Percentiles rank a stretch among this genome's conserved stretches.
Conservation (phyloP, 805 yeast genomes). For the Saturnispora halmiae region DNA sequence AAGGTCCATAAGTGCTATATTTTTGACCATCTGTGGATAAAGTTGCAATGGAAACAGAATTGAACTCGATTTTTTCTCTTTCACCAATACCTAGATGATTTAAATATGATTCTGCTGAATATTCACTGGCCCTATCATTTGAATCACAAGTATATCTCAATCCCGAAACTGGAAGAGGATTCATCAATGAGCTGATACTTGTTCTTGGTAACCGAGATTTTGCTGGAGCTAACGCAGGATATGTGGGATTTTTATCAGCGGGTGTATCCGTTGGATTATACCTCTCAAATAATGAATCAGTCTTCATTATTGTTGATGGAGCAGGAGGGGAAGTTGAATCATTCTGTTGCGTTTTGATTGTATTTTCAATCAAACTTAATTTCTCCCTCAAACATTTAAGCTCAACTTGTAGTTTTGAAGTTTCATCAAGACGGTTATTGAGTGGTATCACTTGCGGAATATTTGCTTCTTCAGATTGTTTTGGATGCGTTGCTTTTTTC, state of each 20-base stretch:
- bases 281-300: background rate
- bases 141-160: constrained; percentile 1
- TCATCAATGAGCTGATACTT: constrained; percentile 9
- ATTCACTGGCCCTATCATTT: background rate
- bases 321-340: background rate
- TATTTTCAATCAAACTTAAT: constrained; percentile 6
- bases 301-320: no score
- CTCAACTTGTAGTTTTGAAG: constrained; percentile 1
- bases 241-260: background rate
- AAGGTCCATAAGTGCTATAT: constrained; percentile 3
- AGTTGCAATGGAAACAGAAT: background rate
- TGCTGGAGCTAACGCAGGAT: background rate
- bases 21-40: background rate
- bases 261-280: constrained; percentile 1
- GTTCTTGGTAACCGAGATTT: constrained; percentile 4
- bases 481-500: no score
- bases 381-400: constrained; percentile 3
- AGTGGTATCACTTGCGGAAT: no score
- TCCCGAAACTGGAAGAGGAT: constrained; percentile 7
- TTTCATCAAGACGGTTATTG: no score
- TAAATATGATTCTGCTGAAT: constrained; percentile 2
- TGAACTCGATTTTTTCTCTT: constrained; percentile 5
- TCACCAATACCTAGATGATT: constrained; percentile 6
- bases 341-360: constrained; percentile 1
- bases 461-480: no score